Evolutionary conservation across 2,329 filamentous ascomycete genomes (phyloP), one percentile per base, ranked within the genome.

Genomic region (Phaeosphaeria sp.): DNA sequence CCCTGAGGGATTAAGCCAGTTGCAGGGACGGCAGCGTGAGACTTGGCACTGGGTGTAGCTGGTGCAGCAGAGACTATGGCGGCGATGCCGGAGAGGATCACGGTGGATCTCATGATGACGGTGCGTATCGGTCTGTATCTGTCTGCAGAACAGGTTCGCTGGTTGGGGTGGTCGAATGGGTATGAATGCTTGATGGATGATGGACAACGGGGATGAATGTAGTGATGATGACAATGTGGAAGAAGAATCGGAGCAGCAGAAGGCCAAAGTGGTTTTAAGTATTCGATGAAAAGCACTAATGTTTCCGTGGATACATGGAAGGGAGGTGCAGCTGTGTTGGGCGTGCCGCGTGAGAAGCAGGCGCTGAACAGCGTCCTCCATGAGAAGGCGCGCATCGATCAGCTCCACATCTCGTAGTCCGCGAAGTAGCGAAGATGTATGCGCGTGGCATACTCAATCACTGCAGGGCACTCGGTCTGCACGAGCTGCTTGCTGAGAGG

Each of bases 361-460:
- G 25, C 55, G 51, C 53, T 44, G 9, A 33, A 39, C 33, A 18
- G 10, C 18, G n/a, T 39, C 23, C 39, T 53, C 18, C 39, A 46
- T 15, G 10, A 25, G 50, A 22, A 51, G 39, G 49, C 23, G 22
- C 49, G 22, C 13, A 11, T 36, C 3, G 30, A 11, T n/a, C 50
- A 57, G 18, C 55, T 47, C 76, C 77, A 81, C 4, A 67, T 61
- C 56, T 82, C 76, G 64, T 88, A 88, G 36, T 89, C 85, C 0
- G 83, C 79, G 62, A 89, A 89, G 64, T 85, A 87, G 4, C 60
- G 57, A 47, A 80, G 72, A 66, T 88, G 85, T 43, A 89, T 86
- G 55, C 83, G 79, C 39, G 66, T 66, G 2, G 84, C 85, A 71
- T 89, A 89, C 2, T 87, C 84, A 10, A 85, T 41, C 11, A 88